Conservation (phyloP, 371 early-diverging fungal species). For the Apophysomyces ossiformis region DNA sequence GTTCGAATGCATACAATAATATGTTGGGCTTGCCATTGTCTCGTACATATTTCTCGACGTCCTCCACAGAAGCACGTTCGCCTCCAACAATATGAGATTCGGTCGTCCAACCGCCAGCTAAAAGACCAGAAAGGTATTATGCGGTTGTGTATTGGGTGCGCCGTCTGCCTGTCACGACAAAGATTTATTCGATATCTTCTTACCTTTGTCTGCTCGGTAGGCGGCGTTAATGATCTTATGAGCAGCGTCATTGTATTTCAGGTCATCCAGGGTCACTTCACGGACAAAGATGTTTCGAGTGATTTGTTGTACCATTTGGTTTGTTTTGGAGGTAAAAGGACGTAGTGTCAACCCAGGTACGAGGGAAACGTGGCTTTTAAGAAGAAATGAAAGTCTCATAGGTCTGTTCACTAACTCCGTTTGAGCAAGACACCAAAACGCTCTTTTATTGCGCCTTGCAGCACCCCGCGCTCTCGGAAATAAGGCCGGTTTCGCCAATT, state of each 20-base stretch:
- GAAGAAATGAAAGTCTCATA: too few species aligned
- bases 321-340: too few species aligned
- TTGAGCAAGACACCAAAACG: too few species aligned
- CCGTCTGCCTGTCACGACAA: too few species aligned
- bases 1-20: constrained; percentile 36
- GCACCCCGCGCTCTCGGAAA: too few species aligned
- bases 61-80: constrained; percentile 32
- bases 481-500: too few species aligned
- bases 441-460: too few species aligned
- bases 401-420: too few species aligned
- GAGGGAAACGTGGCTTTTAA: too few species aligned
- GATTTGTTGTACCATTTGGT: constrained; percentile 20
- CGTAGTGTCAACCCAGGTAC: too few species aligned
- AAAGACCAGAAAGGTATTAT: background rate
- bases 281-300: constrained; percentile 20
- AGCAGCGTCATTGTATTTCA: constrained; percentile 18
- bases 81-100: constrained; percentile 43
- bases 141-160: too few species aligned
- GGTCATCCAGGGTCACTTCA: constrained; percentile 21
- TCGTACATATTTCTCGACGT: constrained; percentile 26
- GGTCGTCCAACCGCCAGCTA: constrained; percentile 49
- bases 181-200: background rate
- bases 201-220: constrained; percentile 24
- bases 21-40: constrained; percentile 33
- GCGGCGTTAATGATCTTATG: constrained; percentile 23